These are phyloP conservation scores for Urostyla sp. DNA, from an alignment of 73 alveolate species.

Conservation along the genomic window DNA sequence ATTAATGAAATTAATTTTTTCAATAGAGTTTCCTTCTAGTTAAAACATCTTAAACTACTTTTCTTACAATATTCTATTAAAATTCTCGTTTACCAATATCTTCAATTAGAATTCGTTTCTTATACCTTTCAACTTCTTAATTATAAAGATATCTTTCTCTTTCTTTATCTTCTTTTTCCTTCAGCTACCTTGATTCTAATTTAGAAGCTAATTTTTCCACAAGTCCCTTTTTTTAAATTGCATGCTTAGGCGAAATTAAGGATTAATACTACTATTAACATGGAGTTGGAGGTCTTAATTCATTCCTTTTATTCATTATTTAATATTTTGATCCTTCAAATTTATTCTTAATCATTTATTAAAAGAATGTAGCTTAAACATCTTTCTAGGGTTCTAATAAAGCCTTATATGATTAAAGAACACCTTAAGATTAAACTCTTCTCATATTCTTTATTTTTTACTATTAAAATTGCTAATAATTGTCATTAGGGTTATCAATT, in stretches of 20 bases:
- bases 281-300: constrained; percentile 39
- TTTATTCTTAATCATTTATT: neutral
- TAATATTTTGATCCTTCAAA: constrained; percentile 27
- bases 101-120: neutral
- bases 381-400: neutral
- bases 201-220: neutral
- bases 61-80: neutral
- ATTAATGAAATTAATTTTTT: neutral
- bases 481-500: constrained; percentile 14
- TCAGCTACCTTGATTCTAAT: neutral
- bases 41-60: neutral
- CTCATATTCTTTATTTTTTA: neutral
- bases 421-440: neutral
- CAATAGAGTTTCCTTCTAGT: neutral
- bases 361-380: neutral
- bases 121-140: neutral
- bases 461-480: neutral
- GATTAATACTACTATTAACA: neutral
- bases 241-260: neutral
- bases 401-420: neutral
- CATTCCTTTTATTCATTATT: neutral
- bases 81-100: constrained; percentile 1
- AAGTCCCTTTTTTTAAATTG: neutral
- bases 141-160: too few relatives aligned
- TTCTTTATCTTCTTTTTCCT: neutral